Conservation (phyloP, 352 stramenopile genomes). For the Detonula confervacea region DNA sequence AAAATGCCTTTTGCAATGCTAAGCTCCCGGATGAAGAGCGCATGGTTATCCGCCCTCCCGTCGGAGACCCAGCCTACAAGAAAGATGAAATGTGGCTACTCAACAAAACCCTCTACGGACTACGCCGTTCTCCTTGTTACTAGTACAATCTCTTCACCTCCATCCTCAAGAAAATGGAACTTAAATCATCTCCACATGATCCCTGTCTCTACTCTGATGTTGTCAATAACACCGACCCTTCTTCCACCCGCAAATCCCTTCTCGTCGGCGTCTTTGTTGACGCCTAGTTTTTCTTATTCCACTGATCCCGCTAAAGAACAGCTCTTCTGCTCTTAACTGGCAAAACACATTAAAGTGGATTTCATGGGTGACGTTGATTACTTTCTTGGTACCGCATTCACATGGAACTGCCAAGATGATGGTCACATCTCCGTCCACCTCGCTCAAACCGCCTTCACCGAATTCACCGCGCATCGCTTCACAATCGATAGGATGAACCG, state of each 20-base stretch:
- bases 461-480: not conserved
- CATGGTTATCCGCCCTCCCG: constrained; percentile 26
- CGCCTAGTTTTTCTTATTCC: not conserved
- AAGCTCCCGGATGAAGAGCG: constrained; percentile 34
- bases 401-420: not conserved
- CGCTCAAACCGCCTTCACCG: constrained; percentile 17
- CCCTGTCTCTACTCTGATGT: not conserved
- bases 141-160: constrained; percentile 36
- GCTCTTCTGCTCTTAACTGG: not conserved
- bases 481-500: not conserved
- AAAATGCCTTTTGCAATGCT: constrained; percentile 51
- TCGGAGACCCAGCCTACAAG: constrained; percentile 12
- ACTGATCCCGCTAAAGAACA: not conserved
- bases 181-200: constrained; percentile 22
- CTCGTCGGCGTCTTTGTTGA: not conserved
- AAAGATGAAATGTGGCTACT: constrained; percentile 30
- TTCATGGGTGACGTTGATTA: not conserved
- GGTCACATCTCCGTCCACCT: constrained; percentile 12
- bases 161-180: constrained; percentile 16
- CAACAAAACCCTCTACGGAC: constrained; percentile 49
- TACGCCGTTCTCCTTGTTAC: constrained; percentile 17
- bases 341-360: not conserved
- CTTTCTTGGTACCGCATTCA: not conserved
- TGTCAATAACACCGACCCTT: not conserved
- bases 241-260: not conserved